A percentile compares a stretch with the other conserved stretches of the same genome.
phyloP scores from a whole-genome alignment of 495 filamentous ascomycete genomes.

The Penicillium coprophilum region DNA sequence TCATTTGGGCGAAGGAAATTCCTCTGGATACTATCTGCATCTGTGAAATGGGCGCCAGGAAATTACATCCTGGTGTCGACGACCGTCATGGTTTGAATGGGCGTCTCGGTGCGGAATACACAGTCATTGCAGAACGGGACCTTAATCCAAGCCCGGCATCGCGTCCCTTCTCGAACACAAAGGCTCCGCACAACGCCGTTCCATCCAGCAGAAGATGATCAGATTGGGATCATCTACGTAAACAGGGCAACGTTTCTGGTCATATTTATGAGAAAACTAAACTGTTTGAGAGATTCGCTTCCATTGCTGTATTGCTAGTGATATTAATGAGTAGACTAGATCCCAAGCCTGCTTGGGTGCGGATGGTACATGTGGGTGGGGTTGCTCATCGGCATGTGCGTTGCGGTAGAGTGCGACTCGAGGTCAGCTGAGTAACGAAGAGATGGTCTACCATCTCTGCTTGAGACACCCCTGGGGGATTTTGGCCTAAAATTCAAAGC shows the following conservation, averaged over 20 bases:
- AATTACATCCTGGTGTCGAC: constrained; percentile 36
- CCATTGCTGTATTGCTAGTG: constrained; percentile 7
- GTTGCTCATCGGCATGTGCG: background rate
- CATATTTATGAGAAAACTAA: background rate
- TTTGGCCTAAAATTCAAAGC: background rate
- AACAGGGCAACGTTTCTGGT: too few relatives aligned
- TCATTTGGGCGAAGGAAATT: constrained; percentile 63
- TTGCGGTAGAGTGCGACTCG: background rate
- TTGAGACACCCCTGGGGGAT: background rate
- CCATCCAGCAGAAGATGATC: background rate
- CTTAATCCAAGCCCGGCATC: constrained; percentile 17
- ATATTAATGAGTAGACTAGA: constrained; percentile 6
- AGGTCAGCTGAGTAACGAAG: background rate
- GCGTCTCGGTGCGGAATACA: constrained; percentile 46
- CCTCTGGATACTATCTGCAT: constrained; percentile 64
- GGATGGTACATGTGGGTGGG: constrained; percentile 3
- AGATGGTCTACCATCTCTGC: background rate
- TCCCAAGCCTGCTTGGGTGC: constrained; percentile 32
- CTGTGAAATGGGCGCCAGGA: constrained; percentile 77
- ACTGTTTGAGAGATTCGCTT: background rate
- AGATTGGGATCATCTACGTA: background rate
- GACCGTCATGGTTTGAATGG: constrained; percentile 30
- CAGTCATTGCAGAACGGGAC: constrained; percentile 37
- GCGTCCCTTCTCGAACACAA: background rate
- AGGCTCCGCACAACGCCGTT: background rate